Evolutionary conservation across 23 red algal species (phyloP).

Genomic region (Agarophyton chilense): DNA sequence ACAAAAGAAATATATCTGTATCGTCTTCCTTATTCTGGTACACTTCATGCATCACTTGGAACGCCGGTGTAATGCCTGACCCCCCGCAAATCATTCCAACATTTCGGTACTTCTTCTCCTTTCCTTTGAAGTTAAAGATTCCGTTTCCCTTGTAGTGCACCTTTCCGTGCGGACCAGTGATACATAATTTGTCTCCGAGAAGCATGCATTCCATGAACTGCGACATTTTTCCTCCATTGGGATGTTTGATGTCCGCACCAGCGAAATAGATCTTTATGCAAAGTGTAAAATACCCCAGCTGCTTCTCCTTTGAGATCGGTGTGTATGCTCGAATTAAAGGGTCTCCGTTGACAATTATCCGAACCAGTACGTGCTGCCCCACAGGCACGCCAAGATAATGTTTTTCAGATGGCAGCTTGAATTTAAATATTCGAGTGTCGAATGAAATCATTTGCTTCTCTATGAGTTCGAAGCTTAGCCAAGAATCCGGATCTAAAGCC

Average conservation of each 20-base stretch:
- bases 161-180: slow-evolving; percentile 88
- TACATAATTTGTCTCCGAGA: slow-evolving; percentile 77
- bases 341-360: slow-evolving; percentile 64
- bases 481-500: slow-evolving; percentile 72
- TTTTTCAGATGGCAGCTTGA: slow-evolving; percentile 52
- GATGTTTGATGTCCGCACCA: slow-evolving; percentile 54
- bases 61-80: slow-evolving; percentile 87
- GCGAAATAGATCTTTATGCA: slow-evolving; percentile 87
- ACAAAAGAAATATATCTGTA: slow-evolving; percentile 76
- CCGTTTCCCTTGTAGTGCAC: slow-evolving; percentile 75
- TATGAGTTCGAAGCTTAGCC: slow-evolving; percentile 63
- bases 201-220: slow-evolving; percentile 81
- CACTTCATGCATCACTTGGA: slow-evolving; percentile 83
- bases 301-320: slow-evolving; percentile 64
- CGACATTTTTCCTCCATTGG: slow-evolving; percentile 79
- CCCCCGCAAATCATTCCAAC: slow-evolving; percentile 86
- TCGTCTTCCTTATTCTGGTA: slow-evolving; percentile 39
- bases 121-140: slow-evolving; percentile 35
- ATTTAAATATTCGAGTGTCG: slow-evolving; percentile 80
- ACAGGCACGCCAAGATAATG: slow-evolving; percentile 77
- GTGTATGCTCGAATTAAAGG: slow-evolving; percentile 92
- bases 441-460: slow-evolving; percentile 36
- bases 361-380: slow-evolving; percentile 79
- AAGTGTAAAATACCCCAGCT: slow-evolving; percentile 71
- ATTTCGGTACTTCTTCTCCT: slow-evolving; percentile 29